Evolutionary conservation across 352 stramenopile species (phyloP).

Genomic region (Globisporangium mamillatum): DNA sequence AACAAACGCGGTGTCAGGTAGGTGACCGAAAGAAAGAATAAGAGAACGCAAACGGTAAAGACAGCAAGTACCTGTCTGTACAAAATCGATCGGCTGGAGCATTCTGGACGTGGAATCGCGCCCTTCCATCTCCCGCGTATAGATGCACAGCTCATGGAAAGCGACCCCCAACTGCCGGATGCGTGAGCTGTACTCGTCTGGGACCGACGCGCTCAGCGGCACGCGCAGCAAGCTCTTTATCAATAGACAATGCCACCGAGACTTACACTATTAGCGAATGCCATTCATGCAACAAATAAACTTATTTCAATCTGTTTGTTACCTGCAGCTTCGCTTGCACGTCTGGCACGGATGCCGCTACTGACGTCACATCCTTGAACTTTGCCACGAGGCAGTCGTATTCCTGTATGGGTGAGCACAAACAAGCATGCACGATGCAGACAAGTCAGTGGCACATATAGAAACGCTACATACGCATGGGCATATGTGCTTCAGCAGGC

Average conservation of each 20-base stretch:
- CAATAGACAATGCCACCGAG: too few species aligned
- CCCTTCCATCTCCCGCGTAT: constrained; percentile 25
- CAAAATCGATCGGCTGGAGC: constrained; percentile 52
- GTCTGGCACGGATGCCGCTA: constrained; percentile 19
- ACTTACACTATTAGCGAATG: too few species aligned
- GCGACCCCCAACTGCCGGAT: constrained; percentile 31
- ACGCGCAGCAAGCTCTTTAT: constrained; percentile 49
- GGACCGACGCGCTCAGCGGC: constrained; percentile 23
- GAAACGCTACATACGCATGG: not conserved
- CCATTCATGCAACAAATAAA: too few species aligned
- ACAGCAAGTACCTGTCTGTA: constrained; percentile 46
- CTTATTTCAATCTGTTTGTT: not conserved
- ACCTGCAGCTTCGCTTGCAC: constrained; percentile 47
- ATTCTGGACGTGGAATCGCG: constrained; percentile 6
- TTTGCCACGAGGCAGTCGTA: constrained; percentile 55
- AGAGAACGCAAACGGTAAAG: not conserved
- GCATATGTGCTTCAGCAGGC: not conserved
- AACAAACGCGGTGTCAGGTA: not conserved
- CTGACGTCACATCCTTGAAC: constrained; percentile 38
- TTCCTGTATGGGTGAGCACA: constrained; percentile 32
- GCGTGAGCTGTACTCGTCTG: constrained; percentile 25
- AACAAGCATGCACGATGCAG: too few species aligned
- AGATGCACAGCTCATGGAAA: constrained; percentile 58
- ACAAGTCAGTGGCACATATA: not conserved
- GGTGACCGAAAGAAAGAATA: not conserved